A percentile compares a stretch with the other conserved stretches of the same genome.
These are phyloP conservation scores for Entophlyctis luteolus DNA, from an alignment of 192 early-diverging fungal genomes.

Conservation along the genomic window DNA sequence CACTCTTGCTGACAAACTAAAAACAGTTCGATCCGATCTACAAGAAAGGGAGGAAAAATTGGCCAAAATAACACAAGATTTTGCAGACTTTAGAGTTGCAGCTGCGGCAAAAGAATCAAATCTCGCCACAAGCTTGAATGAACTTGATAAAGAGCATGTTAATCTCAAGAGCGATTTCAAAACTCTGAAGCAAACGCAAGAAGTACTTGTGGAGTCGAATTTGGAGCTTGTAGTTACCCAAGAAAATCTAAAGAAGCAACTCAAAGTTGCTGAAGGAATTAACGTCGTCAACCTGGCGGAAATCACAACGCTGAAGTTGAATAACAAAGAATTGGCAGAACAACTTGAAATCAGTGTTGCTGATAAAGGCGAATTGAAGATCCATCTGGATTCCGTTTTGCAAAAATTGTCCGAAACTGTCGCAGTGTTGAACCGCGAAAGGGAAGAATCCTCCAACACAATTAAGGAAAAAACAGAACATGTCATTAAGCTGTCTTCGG, in stretches of 20 bases:
- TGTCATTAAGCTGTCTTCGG: conserved; percentile 30
- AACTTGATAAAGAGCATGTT: conserved; percentile 9
- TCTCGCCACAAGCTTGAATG: conserved; percentile 24
- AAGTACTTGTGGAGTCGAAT: conserved; percentile 26
- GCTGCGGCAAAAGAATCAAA: conserved; percentile 19
- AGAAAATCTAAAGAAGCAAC: conserved; percentile 24
- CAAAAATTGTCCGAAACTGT: conserved; percentile 40
- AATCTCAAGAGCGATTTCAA: conserved; percentile 31
- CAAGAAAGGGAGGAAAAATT: conserved; percentile 41
- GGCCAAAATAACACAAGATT: conserved; percentile 27
- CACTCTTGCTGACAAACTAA: conserved; percentile 45
- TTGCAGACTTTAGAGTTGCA: conserved; percentile 25
- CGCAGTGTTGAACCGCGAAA: conserved; percentile 31
- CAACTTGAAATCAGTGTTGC: conserved; percentile 6
- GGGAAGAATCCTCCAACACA: conserved; percentile 25
- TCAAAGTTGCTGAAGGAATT: conserved; percentile 18
- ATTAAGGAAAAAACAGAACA: conserved; percentile 40
- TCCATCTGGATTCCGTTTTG: conserved; percentile 39
- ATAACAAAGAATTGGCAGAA: conserved; percentile 24
- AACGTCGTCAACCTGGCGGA: conserved; percentile 2
- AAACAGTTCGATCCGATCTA: conserved; percentile 38
- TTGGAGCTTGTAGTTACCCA: conserved; percentile 27
- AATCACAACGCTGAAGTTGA: conserved; percentile 7
- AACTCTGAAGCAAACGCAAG: conserved; percentile 32
- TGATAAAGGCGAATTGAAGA: conserved; percentile 34